Conservation (phyloP, 352 stramenopile genomes). For the Phytopythium mirpurense region DNA sequence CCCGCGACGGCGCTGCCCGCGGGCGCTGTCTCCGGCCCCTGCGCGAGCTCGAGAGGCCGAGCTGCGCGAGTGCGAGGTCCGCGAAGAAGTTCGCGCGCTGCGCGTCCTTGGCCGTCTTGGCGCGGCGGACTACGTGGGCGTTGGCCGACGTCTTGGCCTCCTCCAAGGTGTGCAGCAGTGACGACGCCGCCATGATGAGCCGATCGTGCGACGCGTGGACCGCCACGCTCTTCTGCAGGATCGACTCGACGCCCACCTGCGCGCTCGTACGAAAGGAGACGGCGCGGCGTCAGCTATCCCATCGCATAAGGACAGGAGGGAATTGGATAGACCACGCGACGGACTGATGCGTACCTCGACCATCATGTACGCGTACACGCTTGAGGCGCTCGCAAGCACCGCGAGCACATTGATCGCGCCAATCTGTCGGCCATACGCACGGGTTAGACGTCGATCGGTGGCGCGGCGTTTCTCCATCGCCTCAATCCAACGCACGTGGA, state of each 20-base stretch:
- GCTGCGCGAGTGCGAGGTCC: slow-evolving; percentile 21
- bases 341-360: slow-evolving; percentile 25
- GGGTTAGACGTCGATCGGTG: background rate
- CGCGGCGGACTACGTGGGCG: slow-evolving; percentile 25
- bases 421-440: slow-evolving; percentile 13
- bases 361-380: slow-evolving; percentile 58
- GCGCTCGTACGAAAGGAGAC: background rate
- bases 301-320: too few species aligned
- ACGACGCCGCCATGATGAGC: slow-evolving; percentile 31
- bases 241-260: slow-evolving; percentile 24
- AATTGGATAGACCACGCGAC: too few species aligned
- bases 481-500: slow-evolving; percentile 26
- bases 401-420: slow-evolving; percentile 40
- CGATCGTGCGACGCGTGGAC: slow-evolving; percentile 42
- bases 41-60: slow-evolving; percentile 16
- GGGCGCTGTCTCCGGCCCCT: too few species aligned
- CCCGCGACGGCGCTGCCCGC: background rate
- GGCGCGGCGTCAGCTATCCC: too few species aligned
- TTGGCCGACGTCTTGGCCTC: slow-evolving; percentile 36
- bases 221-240: slow-evolving; percentile 41
- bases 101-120: slow-evolving; percentile 25
- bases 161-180: slow-evolving; percentile 34
- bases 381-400: slow-evolving; percentile 33
- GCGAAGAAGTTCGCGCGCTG: slow-evolving; percentile 28
- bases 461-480: too few species aligned